Evolutionary conservation across 1,284 basidiomycete species (phyloP).

Genomic region (Ustilago esculenta): DNA sequence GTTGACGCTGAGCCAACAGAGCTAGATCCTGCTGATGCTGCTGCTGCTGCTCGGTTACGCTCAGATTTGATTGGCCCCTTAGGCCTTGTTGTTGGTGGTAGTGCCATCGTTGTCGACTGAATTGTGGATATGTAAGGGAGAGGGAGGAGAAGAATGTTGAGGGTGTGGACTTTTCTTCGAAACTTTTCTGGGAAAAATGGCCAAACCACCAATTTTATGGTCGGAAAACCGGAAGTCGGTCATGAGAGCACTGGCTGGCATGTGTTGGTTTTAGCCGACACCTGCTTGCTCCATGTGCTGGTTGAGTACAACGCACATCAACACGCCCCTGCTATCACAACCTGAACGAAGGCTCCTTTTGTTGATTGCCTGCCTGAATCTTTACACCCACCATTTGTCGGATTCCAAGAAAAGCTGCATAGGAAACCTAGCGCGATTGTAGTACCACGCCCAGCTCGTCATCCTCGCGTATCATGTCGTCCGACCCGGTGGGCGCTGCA

Average conservation of each 20-base stretch:
- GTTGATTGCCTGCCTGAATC: no score
- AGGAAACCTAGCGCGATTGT: no score
- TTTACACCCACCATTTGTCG: no score
- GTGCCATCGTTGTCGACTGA: slow-evolving; percentile 13
- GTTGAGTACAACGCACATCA: no score
- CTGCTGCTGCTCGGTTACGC: slow-evolving; percentile 31
- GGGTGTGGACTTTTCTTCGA: slow-evolving; percentile 23
- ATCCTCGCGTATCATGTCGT: slow-evolving; percentile 27
- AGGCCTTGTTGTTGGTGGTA: background rate
- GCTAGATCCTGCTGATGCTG: background rate
- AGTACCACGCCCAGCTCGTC: no score
- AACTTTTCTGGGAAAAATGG: slow-evolving; percentile 5
- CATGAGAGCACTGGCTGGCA: no score
- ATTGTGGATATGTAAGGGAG: background rate
- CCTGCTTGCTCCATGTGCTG: no score
- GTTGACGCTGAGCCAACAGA: slow-evolving; percentile 10
- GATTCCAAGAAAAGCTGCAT: no score
- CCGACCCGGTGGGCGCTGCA: slow-evolving; percentile 54
- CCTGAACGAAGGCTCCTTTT: no score
- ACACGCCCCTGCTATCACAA: no score
- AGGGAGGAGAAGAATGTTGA: background rate
- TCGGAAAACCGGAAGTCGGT: slow-evolving; percentile 28
- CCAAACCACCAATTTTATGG: background rate
- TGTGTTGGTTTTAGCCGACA: no score
- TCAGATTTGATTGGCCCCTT: slow-evolving; percentile 39